These are phyloP conservation scores for Aegilops speltoides DNA, from an alignment of 176 grass and related monocot species.

Conservation along the genomic window DNA sequence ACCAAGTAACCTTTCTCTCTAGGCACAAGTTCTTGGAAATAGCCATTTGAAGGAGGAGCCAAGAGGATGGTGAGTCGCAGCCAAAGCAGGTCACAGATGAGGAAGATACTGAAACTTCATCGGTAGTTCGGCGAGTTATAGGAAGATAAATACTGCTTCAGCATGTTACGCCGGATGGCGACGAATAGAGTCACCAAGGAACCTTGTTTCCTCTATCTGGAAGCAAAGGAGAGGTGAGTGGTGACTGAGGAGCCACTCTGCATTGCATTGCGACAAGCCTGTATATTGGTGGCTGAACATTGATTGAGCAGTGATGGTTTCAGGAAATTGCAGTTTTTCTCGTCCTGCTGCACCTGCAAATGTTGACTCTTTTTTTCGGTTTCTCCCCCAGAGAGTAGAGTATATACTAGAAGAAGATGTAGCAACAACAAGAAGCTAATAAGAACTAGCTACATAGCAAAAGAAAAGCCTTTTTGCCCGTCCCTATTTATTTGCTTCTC, in stretches of 20 bases:
- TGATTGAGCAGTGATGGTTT: conserved; percentile 14
- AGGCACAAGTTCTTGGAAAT: conserved; percentile 45
- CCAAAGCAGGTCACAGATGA: conserved; percentile 28
- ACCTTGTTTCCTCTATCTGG: conserved; percentile 27
- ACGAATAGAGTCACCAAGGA: conserved; percentile 29
- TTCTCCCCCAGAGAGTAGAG: conserved; percentile 9
- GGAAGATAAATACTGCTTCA: conserved; percentile 14
- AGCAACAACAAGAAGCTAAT: conserved; percentile 28
- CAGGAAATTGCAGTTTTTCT: conserved; percentile 41
- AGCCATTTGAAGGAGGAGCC: conserved; percentile 50
- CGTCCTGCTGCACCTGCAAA: conserved; percentile 39
- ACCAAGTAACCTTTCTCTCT: conserved; percentile 3
- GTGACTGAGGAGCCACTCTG: conserved; percentile 13
- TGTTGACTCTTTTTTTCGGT: conserved; percentile 41
- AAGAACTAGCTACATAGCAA: conserved; percentile 41
- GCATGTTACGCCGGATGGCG: neutral
- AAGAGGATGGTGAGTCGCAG: conserved; percentile 45
- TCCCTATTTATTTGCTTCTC: conserved; percentile 8
- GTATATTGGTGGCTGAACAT: conserved; percentile 21
- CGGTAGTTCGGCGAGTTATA: neutral
- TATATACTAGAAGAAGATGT: conserved; percentile 40
- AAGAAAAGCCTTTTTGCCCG: conserved; percentile 36
- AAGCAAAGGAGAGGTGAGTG: conserved; percentile 29
- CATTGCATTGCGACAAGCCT: conserved; percentile 29
- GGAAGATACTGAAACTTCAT: conserved; percentile 7